Evolutionary conservation across 2,329 filamentous ascomycete species (phyloP).

Genomic region (Aspergillus neoniger): DNA sequence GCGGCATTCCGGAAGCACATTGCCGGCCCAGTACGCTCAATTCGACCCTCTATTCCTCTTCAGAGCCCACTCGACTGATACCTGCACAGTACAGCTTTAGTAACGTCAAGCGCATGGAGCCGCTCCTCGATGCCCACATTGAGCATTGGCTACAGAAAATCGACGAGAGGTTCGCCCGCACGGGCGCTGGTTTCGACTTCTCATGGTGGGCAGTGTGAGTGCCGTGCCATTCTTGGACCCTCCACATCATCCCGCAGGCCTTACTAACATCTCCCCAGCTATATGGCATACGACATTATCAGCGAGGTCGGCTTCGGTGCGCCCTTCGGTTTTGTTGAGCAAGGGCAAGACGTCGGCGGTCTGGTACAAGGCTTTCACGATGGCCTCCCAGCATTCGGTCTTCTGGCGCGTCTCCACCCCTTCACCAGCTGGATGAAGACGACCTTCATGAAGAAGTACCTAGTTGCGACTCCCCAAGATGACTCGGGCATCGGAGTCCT

Average conservation of each 20-base stretch:
- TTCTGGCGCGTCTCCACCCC: slow-evolving; percentile 55
- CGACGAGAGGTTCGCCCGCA: slow-evolving; percentile 48
- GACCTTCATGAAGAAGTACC: slow-evolving; percentile 55
- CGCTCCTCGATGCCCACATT: slow-evolving; percentile 55
- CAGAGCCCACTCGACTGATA: slow-evolving; percentile 5
- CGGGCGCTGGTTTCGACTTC: slow-evolving; percentile 55
- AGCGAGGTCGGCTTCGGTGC: slow-evolving; percentile 59
- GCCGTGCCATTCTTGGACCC: neutral
- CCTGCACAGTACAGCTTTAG: slow-evolving; percentile 52
- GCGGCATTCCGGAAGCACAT: slow-evolving; percentile 57
- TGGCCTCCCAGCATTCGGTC: slow-evolving; percentile 53
- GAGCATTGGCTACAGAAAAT: slow-evolving; percentile 54
- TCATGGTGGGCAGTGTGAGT: slow-evolving; percentile 55
- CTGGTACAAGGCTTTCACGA: slow-evolving; percentile 59
- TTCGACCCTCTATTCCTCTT: too few relatives aligned
- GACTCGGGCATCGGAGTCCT: slow-evolving; percentile 57
- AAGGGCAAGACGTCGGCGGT: slow-evolving; percentile 54
- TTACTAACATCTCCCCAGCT: slow-evolving; percentile 28
- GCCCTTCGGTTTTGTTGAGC: slow-evolving; percentile 58
- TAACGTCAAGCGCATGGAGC: slow-evolving; percentile 62
- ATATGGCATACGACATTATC: slow-evolving; percentile 61
- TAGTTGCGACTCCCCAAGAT: slow-evolving; percentile 57
- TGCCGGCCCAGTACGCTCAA: slow-evolving; percentile 47
- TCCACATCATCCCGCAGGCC: neutral
- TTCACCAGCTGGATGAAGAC: slow-evolving; percentile 59